Evolutionary conservation across 768 basidiomycete genomes (phyloP), one percentile per base, ranked within the genome.

Genomic region (Cyclocybe aegerita): DNA sequence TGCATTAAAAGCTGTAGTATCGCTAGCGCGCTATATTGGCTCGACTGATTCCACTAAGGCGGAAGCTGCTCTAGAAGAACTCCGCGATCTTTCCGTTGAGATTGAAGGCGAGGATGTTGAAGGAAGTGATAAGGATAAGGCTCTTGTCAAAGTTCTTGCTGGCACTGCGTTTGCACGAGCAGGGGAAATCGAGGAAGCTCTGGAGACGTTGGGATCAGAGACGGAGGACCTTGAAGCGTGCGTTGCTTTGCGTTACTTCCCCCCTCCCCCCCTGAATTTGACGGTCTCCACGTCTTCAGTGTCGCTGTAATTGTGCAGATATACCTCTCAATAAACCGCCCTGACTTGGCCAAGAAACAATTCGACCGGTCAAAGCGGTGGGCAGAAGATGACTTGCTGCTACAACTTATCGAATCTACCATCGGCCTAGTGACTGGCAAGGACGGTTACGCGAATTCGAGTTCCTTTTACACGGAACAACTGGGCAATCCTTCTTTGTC

Each of bases 191-290:
- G 94, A 97, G 67, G 94, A 98, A 69, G 94, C 93, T 1, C 71
- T 97, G 17, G 94, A 96, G 68, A 94, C 90, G 0, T 75, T 98
- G 31, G 85, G 85, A 7, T 80, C 79, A 5, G 86, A 84, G 42
- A 82, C 82, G 31, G 80, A 86, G 55, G 89, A 91, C 59, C 78
- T 93, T 34, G 94, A 98, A 75, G 89, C 90, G 93, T 95, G 67
- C 60, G 90, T 79, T 89, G 9, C 14, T 30, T 31, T 12, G 32
- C 39, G n/a, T 35, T 38, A 30, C 44, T 11, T 41, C 33, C 15
- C 7, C 36, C 30, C 23, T 45, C 41, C 17, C 17, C 3, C 31
- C n/a, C 36, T 6, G n/a, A n/a, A 33, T 47, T 47, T 43, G 15
- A 11, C 48, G 15, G 44, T 38, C 46, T 10, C 42, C 35, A 38